A percentile compares a stretch with the other conserved stretches of the same genome.
Evolutionary conservation across 495 filamentous ascomycete genomes (phyloP).

Genomic region (Talaromyces nanjingensis): DNA sequence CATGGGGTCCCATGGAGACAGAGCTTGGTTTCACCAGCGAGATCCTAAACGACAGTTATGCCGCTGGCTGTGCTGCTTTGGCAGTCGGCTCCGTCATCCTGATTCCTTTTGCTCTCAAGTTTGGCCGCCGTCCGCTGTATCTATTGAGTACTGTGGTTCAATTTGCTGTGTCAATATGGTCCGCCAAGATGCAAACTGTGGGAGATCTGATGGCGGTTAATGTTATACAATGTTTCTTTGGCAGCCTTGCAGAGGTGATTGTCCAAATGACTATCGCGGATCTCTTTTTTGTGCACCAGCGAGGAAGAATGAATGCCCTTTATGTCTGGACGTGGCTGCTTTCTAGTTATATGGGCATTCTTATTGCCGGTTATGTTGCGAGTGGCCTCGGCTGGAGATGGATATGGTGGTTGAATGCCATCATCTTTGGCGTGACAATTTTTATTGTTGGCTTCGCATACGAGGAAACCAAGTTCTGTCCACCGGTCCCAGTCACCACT

Average conservation of each 20-base stretch:
- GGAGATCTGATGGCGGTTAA: conserved; percentile 23
- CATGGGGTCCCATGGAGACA: conserved; percentile 21
- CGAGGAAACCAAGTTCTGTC: conserved; percentile 29
- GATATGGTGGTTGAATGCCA: conserved; percentile 37
- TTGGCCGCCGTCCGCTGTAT: conserved; percentile 30
- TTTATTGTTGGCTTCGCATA: conserved; percentile 26
- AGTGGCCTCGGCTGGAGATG: conserved; percentile 30
- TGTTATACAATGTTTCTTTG: conserved; percentile 21
- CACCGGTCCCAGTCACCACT: background rate
- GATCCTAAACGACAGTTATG: conserved; percentile 25
- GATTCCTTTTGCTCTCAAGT: conserved; percentile 34
- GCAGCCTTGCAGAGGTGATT: conserved; percentile 26
- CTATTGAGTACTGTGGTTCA: conserved; percentile 23
- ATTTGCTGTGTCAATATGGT: conserved; percentile 19
- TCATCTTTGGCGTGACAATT: conserved; percentile 26
- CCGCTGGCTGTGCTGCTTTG: conserved; percentile 22
- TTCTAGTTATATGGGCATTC: conserved; percentile 23
- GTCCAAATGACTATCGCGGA: conserved; percentile 36
- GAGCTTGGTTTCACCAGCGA: conserved; percentile 21
- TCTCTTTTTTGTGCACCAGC: conserved; percentile 37
- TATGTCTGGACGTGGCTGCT: conserved; percentile 26
- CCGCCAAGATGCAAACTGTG: conserved; percentile 19
- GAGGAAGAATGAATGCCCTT: conserved; percentile 29
- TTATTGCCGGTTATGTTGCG: conserved; percentile 32
- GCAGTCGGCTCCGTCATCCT: conserved; percentile 27